Evolutionary conservation across 2,329 filamentous ascomycete species (phyloP).

Genomic region (Fusarium clavum): DNA sequence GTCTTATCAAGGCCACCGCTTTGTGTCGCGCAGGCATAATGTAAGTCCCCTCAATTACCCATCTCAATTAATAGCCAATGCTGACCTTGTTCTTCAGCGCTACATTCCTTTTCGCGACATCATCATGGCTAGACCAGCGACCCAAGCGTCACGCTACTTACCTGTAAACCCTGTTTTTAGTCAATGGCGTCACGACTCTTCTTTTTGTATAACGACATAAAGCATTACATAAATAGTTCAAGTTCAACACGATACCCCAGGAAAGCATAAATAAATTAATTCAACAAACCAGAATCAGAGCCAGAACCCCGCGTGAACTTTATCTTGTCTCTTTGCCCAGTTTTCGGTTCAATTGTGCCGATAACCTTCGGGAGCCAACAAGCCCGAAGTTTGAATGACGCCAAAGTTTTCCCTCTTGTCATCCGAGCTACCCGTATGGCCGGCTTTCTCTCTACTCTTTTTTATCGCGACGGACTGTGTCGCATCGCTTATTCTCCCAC

Average conservation of each 20-base stretch:
- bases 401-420: not conserved
- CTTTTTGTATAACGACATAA: slow-evolving; percentile 23
- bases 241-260: slow-evolving; percentile 4
- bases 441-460: not conserved
- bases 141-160: not conserved
- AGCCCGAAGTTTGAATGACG: not conserved
- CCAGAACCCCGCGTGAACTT: not conserved
- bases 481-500: not conserved
- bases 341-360: not conserved
- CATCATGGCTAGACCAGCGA: slow-evolving; percentile 28
- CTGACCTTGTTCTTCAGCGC: slow-evolving; percentile 8
- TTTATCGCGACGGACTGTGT: not conserved
- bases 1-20: slow-evolving; percentile 35
- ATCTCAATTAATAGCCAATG: not conserved
- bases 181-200: slow-evolving; percentile 31
- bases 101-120: slow-evolving; percentile 33
- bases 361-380: not conserved
- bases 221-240: slow-evolving; percentile 1
- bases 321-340: not conserved
- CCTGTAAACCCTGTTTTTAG: not conserved
- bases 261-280: not conserved
- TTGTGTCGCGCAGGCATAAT: slow-evolving; percentile 33
- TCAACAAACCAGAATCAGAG: not conserved
- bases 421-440: not conserved
- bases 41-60: slow-evolving; percentile 5